Base-by-base conservation (phyloP, 1,284 basidiomycete species). In the Papiliotrema terrestris region DNA sequence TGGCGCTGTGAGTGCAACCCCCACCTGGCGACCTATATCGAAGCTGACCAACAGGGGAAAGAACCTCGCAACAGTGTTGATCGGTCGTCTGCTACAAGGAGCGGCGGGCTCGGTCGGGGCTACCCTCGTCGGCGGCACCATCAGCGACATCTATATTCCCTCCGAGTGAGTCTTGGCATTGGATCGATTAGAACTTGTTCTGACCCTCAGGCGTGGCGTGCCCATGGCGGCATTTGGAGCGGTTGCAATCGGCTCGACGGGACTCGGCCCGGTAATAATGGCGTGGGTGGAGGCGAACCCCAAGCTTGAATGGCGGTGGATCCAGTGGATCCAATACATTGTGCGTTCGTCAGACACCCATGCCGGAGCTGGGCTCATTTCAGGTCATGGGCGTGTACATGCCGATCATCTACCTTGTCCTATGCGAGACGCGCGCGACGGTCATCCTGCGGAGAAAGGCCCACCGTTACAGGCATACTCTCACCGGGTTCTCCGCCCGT, bases 81-180 rank as follows among this genome's bases (percentile, higher is more conserved):
- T 88, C 20, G 82, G 81, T 0, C 81, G 88, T 2, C 83, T 89
- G 57, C 67, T 91, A 1, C 81, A 83, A 46, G 88, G 88, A 1
- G 82, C 80, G 0, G 84, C 85, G 56, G 87, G 86, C 0, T 70
- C 67, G 1, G 75, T 84, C 0, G 84, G 84, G 2, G 79, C 85
- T 0, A 88, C 87, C 0, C 84, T 91, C 79, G 88, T 89, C 2
- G 87, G 87, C 15, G 88, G 88, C 1, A 87, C 85, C 0, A 81
- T 91, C 36, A 83, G 86, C 13, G 87, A 88, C 67, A 83, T 89
- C 29, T 89, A 84, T 82, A 63, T 71, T 0, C 79, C 83, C 13
- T 76, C 80, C 56, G 81, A 87, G 85, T 86, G 56, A 58, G 79
- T 53, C 37, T 14, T 23, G 68, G 9, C 52, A 15, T 20, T 22